phyloP scores from a whole-genome alignment of 225 moss, liverwort and hornwort species.

The Pseudoscleropodium purum region DNA sequence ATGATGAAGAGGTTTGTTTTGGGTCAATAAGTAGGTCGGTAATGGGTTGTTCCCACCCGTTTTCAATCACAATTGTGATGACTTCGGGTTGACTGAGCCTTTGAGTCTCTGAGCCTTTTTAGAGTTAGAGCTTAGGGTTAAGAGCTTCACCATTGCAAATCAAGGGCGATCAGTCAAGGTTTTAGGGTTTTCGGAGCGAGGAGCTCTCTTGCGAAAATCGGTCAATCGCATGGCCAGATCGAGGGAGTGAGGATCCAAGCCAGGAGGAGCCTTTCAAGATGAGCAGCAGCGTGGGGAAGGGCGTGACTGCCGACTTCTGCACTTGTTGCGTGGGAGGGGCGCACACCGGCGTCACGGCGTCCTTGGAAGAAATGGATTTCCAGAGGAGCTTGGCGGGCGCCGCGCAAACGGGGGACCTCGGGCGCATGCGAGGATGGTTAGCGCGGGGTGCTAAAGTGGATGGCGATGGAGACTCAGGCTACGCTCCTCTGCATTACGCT shows the following conservation, averaged over 20 bases:
- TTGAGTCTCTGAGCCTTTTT: not conserved
- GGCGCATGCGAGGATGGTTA: conserved; percentile 38
- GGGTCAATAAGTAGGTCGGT: too few species aligned
- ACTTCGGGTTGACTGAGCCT: not conserved
- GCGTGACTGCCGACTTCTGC: not conserved
- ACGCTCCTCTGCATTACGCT: conserved; percentile 57
- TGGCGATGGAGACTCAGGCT: conserved; percentile 34
- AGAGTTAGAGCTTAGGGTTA: too few species aligned
- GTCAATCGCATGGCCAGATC: not conserved
- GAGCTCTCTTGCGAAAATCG: not conserved
- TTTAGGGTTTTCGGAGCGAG: not conserved
- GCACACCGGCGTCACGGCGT: conserved; percentile 32
- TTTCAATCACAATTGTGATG: not conserved
- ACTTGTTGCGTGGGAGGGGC: conserved; percentile 34
- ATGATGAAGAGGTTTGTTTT: not conserved
- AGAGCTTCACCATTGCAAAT: not conserved
- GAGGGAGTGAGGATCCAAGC: not conserved
- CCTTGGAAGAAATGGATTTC: conserved; percentile 67
- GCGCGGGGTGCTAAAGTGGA: conserved; percentile 39
- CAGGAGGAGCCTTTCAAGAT: not conserved
- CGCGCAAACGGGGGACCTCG: conserved; percentile 47
- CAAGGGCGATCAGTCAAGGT: not conserved
- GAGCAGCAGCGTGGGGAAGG: not conserved
- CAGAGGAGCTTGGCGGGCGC: conserved; percentile 57
- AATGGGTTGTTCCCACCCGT: not conserved